phyloP scores from a whole-genome alignment of 108 stramenopile species.

The Craspedostauros australis region DNA sequence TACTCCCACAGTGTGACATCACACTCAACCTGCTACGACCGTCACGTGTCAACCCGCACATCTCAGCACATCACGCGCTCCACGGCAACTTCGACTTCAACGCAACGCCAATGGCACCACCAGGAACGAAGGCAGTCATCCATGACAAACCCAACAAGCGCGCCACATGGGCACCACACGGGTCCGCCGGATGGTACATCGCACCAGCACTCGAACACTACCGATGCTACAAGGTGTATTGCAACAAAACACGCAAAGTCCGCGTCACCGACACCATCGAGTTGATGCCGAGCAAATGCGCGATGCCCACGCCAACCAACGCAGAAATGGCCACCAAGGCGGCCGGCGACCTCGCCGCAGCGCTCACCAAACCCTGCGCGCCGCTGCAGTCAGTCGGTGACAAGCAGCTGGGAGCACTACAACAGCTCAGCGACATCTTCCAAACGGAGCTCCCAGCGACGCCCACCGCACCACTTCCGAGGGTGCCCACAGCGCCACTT shows the following conservation, averaged over 20 bases:
- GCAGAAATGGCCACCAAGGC: too few species aligned
- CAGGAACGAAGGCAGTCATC: constrained; percentile 23
- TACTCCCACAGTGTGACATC: constrained; percentile 20
- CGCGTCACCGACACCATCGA: constrained; percentile 28
- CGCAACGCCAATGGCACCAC: constrained; percentile 30
- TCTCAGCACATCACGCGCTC: constrained; percentile 28
- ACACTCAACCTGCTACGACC: constrained; percentile 33
- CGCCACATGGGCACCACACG: constrained; percentile 27
- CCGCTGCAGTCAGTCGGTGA: too few species aligned
- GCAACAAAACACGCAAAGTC: constrained; percentile 7
- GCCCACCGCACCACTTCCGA: too few species aligned
- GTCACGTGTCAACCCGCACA: constrained; percentile 24
- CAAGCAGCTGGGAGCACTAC: too few species aligned
- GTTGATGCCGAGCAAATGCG: constrained; percentile 20
- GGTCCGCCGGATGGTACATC: constrained; percentile 34
- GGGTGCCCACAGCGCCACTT: too few species aligned
- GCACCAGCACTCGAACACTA: constrained; percentile 44
- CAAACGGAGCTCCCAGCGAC: too few species aligned
- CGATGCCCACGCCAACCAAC: constrained; percentile 10
- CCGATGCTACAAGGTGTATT: constrained; percentile 24
- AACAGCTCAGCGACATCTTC: too few species aligned
- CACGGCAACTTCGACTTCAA: constrained; percentile 32
- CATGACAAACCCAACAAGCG: constrained; percentile 24
- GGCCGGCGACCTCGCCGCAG: too few species aligned
- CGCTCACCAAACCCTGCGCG: too few species aligned